A percentile compares a stretch with the other conserved stretches of the same genome.
phyloP scores from a whole-genome alignment of 108 stramenopile genomes.

The Nitzschia inconspicua region DNA sequence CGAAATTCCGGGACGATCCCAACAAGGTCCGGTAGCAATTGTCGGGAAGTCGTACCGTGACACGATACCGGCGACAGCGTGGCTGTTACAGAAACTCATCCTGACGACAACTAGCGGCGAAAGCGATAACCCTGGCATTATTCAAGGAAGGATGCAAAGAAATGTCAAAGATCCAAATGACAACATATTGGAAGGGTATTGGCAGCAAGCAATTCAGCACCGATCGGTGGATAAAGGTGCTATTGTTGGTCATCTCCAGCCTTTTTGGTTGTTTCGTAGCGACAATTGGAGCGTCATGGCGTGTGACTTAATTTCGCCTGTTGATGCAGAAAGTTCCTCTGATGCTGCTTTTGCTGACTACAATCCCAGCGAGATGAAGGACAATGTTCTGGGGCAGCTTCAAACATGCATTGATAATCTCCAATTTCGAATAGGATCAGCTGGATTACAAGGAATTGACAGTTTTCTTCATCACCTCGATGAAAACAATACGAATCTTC shows the following conservation, averaged over 20 bases:
- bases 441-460: constrained; percentile 1
- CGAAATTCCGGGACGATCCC: constrained; percentile 33
- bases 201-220: not conserved
- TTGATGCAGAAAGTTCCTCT: not conserved
- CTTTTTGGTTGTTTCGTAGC: constrained; percentile 21
- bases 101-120: not conserved
- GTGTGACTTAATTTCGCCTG: not conserved
- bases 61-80: constrained; percentile 25
- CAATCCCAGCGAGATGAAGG: not conserved
- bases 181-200: constrained; percentile 1
- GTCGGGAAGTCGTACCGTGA: constrained; percentile 20
- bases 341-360: not conserved
- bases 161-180: constrained; percentile 21
- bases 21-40: constrained; percentile 26
- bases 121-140: not conserved
- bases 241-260: not conserved
- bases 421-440: constrained; percentile 20
- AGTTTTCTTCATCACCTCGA: constrained; percentile 12
- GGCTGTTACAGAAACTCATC: constrained; percentile 10
- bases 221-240: not conserved
- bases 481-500: not conserved
- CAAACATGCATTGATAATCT: constrained; percentile 26
- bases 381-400: constrained; percentile 2
- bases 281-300: constrained; percentile 15
- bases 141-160: constrained; percentile 13